Conservation (phyloP, 371 early-diverging fungal species). For the Catenaria anguillulae region DNA sequence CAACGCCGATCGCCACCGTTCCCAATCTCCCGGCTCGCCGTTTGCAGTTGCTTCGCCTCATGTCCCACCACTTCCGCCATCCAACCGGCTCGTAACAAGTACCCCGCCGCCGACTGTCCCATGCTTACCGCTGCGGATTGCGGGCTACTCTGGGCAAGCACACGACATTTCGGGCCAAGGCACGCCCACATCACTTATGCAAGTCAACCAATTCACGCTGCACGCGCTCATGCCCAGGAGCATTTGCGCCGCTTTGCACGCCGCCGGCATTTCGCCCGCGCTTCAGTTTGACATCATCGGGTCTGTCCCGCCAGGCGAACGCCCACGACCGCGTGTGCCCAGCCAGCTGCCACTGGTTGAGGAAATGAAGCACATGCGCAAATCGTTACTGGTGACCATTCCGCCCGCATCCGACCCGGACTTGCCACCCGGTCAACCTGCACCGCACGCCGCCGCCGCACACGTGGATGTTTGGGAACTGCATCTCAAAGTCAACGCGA, state of each 20-base stretch:
- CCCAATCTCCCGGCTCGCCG: too few species aligned
- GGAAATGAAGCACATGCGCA: slow-evolving; percentile 1
- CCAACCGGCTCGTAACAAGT: background rate
- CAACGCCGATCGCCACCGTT: background rate
- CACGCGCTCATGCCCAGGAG: background rate
- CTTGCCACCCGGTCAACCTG: too few species aligned
- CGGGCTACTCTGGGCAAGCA: background rate
- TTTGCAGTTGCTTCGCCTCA: too few species aligned
- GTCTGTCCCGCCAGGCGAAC: background rate
- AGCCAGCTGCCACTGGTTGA: background rate
- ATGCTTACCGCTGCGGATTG: background rate
- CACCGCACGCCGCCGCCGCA: too few species aligned
- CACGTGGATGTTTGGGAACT: background rate
- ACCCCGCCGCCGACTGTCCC: too few species aligned
- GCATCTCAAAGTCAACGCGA: background rate
- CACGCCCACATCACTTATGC: too few species aligned
- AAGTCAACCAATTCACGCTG: background rate
- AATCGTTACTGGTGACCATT: background rate
- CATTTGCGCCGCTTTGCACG: background rate
- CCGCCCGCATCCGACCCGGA: background rate
- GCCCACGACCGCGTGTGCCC: background rate
- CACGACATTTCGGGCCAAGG: background rate
- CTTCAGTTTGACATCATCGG: background rate
- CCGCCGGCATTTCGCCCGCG: background rate
- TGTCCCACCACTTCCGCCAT: background rate